phyloP scores from a whole-genome alignment of 495 filamentous ascomycete genomes.

The Daldinia childiae region DNA sequence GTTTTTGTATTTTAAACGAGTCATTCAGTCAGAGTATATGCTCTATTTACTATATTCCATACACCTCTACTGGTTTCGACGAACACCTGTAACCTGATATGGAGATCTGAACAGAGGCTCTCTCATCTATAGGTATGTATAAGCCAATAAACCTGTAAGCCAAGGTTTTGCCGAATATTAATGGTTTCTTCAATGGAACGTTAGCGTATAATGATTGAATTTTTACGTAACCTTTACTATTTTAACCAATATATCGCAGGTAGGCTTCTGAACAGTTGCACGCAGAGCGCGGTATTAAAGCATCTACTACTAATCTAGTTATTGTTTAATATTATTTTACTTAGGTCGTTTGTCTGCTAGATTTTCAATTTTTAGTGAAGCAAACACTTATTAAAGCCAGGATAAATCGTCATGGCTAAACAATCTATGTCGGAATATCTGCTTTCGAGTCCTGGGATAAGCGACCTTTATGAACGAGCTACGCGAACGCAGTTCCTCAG shows the following conservation, averaged over 20 bases:
- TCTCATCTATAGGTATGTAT: constrained; percentile 11
- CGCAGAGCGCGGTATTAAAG: constrained; percentile 2
- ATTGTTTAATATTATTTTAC: too few species aligned
- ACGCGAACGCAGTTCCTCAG: constrained; percentile 76
- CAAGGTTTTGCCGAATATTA: constrained; percentile 6
- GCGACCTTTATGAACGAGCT: constrained; percentile 58
- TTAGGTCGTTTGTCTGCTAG: not conserved
- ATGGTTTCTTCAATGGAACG: constrained; percentile 23
- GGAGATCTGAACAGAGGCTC: not conserved
- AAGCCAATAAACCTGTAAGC: constrained; percentile 15
- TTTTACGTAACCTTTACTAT: constrained; percentile 37
- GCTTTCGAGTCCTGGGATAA: constrained; percentile 48
- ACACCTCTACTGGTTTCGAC: constrained; percentile 11
- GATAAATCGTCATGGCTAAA: constrained; percentile 34
- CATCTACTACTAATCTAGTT: not conserved
- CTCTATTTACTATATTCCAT: not conserved
- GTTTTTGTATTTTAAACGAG: not conserved
- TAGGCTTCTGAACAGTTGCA: not conserved
- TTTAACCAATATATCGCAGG: not conserved
- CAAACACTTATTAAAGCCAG: not conserved
- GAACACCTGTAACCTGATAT: not conserved
- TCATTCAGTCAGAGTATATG: not conserved
- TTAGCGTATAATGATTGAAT: constrained; percentile 28
- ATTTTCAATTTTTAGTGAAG: not conserved
- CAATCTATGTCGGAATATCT: constrained; percentile 63